phyloP scores from a whole-genome alignment of 1,139 yeast genomes.

The Keqinozyma sinolaborantium region DNA sequence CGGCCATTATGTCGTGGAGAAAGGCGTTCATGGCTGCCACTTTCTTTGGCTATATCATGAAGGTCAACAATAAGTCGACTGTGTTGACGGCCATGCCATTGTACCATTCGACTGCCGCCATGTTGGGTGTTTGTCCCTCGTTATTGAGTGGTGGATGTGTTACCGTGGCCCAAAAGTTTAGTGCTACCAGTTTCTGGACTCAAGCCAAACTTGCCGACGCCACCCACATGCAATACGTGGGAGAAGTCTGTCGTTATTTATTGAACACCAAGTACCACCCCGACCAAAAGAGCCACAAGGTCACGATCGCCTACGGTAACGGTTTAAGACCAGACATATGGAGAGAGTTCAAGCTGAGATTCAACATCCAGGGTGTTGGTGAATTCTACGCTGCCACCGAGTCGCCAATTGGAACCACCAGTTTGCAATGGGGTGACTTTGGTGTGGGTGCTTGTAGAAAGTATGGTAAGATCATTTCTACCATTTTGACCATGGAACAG shows the following conservation, averaged over 20 bases:
- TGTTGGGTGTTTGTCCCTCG: slow-evolving; percentile 78
- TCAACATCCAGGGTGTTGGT: slow-evolving; percentile 72
- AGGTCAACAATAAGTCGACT: slow-evolving; percentile 50
- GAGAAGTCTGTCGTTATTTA: slow-evolving; percentile 90
- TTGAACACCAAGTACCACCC: slow-evolving; percentile 61
- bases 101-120: slow-evolving; percentile 91
- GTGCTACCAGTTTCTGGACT: slow-evolving; percentile 86
- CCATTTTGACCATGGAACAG: slow-evolving; percentile 54
- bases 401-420: slow-evolving; percentile 87
- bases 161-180: slow-evolving; percentile 78
- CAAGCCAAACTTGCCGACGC: slow-evolving; percentile 72
- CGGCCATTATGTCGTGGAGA: slow-evolving; percentile 92
- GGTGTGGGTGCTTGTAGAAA: slow-evolving; percentile 91
- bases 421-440: slow-evolving; percentile 69
- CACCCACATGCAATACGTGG: slow-evolving; percentile 89
- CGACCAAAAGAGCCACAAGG: slow-evolving; percentile 66
- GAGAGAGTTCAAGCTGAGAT: slow-evolving; percentile 73
- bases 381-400: slow-evolving; percentile 96
- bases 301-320: slow-evolving; percentile 81
- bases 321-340: slow-evolving; percentile 94
- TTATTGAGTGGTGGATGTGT: slow-evolving; percentile 66
- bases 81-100: slow-evolving; percentile 94
- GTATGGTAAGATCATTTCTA: slow-evolving; percentile 65
- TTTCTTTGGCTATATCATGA: slow-evolving; percentile 68
- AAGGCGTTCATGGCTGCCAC: slow-evolving; percentile 70